phyloP scores from a whole-genome alignment of 192 early-diverging fungal genomes.

The Spizellomyces sp. region DNA sequence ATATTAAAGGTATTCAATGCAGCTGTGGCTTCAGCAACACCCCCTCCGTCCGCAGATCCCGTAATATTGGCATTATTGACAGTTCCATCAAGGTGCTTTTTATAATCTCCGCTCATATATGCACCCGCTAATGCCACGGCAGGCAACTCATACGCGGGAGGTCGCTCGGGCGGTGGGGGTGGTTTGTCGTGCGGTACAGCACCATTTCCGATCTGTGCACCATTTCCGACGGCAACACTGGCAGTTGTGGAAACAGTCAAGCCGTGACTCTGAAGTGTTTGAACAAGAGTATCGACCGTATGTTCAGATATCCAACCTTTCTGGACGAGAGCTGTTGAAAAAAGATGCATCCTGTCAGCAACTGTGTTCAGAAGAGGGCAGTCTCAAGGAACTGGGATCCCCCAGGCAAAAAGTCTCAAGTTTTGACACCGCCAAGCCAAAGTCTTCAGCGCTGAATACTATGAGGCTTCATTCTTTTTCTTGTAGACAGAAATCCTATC shows the following conservation, averaged over 20 bases:
- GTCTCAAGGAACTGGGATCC: too few relatives aligned
- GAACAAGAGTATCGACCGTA: background rate
- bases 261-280: background rate
- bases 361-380: background rate
- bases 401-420: too few relatives aligned
- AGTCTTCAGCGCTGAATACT: too few relatives aligned
- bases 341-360: background rate
- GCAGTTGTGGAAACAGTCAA: background rate
- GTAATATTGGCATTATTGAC: too few relatives aligned
- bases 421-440: too few relatives aligned
- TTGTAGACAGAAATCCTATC: too few relatives aligned
- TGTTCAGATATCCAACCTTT: constrained; percentile 12
- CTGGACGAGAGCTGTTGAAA: background rate
- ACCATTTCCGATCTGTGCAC: background rate
- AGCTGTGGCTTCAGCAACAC: too few relatives aligned
- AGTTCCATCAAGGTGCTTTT: too few relatives aligned
- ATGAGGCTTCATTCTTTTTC: too few relatives aligned
- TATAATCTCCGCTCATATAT: background rate
- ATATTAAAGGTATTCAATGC: too few relatives aligned
- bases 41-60: too few relatives aligned
- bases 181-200: background rate
- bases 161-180: background rate
- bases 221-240: background rate
- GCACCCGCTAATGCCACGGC: background rate
- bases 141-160: constrained; percentile 3